Evolutionary conservation across 257 asterid species (phyloP).

Genomic region (Oldenlandia corymbosa): DNA sequence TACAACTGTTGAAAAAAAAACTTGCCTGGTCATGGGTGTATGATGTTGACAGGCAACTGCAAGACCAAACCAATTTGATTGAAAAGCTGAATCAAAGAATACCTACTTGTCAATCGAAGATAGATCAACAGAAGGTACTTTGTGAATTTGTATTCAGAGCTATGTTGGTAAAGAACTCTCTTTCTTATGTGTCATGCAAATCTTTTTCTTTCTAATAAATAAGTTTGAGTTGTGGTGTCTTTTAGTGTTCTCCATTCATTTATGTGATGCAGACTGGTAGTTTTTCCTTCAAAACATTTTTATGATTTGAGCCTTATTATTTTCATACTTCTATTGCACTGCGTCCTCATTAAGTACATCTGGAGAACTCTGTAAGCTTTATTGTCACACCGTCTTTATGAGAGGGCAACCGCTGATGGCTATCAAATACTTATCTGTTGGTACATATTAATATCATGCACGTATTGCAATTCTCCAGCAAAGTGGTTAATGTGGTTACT

Average conservation of each 20-base stretch:
- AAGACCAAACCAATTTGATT: conserved; percentile 39
- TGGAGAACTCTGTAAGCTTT: too few species aligned
- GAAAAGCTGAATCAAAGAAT: conserved; percentile 59
- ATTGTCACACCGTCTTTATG: too few species aligned
- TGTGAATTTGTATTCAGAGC: background rate
- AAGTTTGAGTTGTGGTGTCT: background rate
- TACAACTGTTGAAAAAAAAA: conserved; percentile 57
- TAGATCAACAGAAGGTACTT: conserved; percentile 61
- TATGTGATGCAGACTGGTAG: background rate
- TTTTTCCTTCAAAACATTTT: background rate
- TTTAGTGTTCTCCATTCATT: background rate
- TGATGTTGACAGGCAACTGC: conserved; percentile 58
- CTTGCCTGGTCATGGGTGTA: conserved; percentile 96
- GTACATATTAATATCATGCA: too few species aligned
- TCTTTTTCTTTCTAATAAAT: too few species aligned
- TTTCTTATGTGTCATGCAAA: background rate
- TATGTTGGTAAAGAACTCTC: background rate
- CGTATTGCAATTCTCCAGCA: too few species aligned
- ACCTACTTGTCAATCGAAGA: conserved; percentile 58
- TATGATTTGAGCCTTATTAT: background rate
- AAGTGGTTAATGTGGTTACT: too few species aligned
- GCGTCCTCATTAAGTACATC: too few species aligned
- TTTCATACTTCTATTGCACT: too few species aligned
- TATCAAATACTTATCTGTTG: too few species aligned
- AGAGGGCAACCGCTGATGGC: too few species aligned